Conservation (phyloP, 2,329 filamentous ascomycete species). For the Aspergillus fumigatus region DNA sequence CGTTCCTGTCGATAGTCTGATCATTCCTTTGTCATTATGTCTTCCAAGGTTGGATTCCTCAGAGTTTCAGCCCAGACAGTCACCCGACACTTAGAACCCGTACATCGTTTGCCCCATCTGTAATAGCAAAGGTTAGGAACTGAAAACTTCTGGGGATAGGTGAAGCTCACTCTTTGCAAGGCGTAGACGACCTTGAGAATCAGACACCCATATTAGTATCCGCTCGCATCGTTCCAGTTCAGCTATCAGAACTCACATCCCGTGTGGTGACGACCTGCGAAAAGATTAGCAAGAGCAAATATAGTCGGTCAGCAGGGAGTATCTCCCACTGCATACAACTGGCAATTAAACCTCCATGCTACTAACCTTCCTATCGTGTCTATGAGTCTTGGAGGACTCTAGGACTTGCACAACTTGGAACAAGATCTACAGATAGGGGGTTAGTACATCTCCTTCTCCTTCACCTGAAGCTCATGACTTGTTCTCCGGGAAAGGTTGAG, state of each 20-base stretch:
- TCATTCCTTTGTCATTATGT: no score
- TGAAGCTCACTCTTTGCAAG: slow-evolving; percentile 9
- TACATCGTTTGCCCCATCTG: slow-evolving; percentile 16
- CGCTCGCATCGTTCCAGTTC: background rate
- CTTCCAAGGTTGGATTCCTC: no score
- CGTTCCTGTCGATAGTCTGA: no score
- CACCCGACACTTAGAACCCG: slow-evolving; percentile 2
- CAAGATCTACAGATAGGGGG: slow-evolving; percentile 19
- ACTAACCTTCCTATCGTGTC: slow-evolving; percentile 11
- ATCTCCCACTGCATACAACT: background rate
- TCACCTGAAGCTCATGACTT: background rate
- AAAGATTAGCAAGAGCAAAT: background rate
- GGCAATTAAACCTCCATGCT: background rate
- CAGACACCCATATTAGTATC: background rate
- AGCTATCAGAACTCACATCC: slow-evolving; percentile 12
- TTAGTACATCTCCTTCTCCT: background rate
- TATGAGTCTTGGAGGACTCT: slow-evolving; percentile 10
- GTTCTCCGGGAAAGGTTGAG: background rate
- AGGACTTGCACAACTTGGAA: slow-evolving; percentile 18
- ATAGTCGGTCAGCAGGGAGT: background rate
- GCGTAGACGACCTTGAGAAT: slow-evolving; percentile 13
- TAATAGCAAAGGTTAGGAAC: background rate
- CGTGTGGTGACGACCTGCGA: slow-evolving; percentile 10
- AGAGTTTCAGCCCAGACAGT: background rate
- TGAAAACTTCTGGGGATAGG: background rate